Evolutionary conservation across 2,329 filamentous ascomycete species (phyloP), one percentile per base, ranked within the genome.

Genomic region (Zymoseptoria brevis): DNA sequence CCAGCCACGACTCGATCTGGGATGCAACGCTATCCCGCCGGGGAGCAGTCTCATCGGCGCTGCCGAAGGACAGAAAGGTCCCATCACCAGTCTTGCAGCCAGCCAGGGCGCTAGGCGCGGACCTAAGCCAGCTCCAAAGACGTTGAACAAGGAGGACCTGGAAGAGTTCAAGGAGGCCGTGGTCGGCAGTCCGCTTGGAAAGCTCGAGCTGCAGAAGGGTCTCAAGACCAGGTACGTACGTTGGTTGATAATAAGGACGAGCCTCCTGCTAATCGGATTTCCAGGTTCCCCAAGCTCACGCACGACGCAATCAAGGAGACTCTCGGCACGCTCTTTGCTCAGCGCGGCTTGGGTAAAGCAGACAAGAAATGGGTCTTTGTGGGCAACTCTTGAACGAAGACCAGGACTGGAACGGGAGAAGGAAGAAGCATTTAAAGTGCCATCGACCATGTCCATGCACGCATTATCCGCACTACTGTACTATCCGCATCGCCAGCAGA

Each of bases 231-330:
- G 84, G 77, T 83, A 73, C 60, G 77, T n/a, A 13, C 19, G 8
- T 7, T 21, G 24, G n/a, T 45, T 50, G 35, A 13, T 49, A 2
- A 9, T 22, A 16, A 49, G 21, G 29, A 29, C 8, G 22, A 53
- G n/a, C 19, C 7, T 24, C 50, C 9, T 26, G 51, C 51, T 53
- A 30, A 53, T 19, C 55, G 48, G 57, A 8, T 54, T 29, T 4
- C 11, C 65, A 83, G 81, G 65, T 90, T 93, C 65, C 83, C 86
- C 0, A 86, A 86, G 62, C 81, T 86, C 52, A 83, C 86, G 1
- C 89, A 87, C 67, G 83, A 84, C 19, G 82, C 85, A 22, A 84
- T 95, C 66, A 88, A 85, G 68, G 82, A 84, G 56, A 92, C 88
- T 0, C 75, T 94, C 19, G 84, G 84, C 61, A 75, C 75, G 8